Conservation (phyloP, 768 basidiomycete species). For the Leucosporidium scottii region DNA sequence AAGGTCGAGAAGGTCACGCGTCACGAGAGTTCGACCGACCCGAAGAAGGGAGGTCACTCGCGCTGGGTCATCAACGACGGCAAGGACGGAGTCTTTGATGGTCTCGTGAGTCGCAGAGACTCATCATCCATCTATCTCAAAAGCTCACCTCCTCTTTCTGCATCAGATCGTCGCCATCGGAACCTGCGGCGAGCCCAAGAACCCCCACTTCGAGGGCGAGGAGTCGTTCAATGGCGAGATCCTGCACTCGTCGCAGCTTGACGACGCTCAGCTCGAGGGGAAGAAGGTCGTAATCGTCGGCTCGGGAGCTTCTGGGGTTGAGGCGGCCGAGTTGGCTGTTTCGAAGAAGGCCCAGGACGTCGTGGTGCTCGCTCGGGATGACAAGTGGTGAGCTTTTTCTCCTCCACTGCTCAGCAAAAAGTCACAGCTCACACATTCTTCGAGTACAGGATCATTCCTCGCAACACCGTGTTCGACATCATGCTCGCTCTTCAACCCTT, state of each 20-base stretch:
- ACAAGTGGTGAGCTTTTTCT: conserved; percentile 42
- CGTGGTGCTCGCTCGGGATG: conserved; percentile 38
- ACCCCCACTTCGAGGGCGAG: conserved; percentile 46
- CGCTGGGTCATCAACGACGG: conserved; percentile 52
- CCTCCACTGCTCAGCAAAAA: background rate
- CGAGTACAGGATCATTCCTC: conserved; percentile 42
- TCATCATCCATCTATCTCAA: background rate
- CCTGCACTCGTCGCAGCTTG: conserved; percentile 51
- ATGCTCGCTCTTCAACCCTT: conserved; percentile 51
- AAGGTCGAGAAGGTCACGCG: conserved; percentile 44
- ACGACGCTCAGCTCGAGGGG: conserved; percentile 42
- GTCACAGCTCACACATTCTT: background rate
- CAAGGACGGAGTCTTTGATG: conserved; percentile 50
- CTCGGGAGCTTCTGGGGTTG: conserved; percentile 54
- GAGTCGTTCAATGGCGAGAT: conserved; percentile 44
- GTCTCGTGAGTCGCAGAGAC: conserved; percentile 46
- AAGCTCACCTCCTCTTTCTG: background rate
- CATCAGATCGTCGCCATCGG: conserved; percentile 18
- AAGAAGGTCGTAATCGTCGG: conserved; percentile 50
- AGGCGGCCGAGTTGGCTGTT: conserved; percentile 47
- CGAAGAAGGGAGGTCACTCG: conserved; percentile 37
- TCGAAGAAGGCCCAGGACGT: conserved; percentile 41
- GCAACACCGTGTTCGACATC: conserved; percentile 50
- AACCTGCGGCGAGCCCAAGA: conserved; percentile 50
- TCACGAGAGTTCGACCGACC: conserved; percentile 20